Evolutionary conservation across 495 filamentous ascomycete species (phyloP).

Genomic region (Aspergillus cavernicola): DNA sequence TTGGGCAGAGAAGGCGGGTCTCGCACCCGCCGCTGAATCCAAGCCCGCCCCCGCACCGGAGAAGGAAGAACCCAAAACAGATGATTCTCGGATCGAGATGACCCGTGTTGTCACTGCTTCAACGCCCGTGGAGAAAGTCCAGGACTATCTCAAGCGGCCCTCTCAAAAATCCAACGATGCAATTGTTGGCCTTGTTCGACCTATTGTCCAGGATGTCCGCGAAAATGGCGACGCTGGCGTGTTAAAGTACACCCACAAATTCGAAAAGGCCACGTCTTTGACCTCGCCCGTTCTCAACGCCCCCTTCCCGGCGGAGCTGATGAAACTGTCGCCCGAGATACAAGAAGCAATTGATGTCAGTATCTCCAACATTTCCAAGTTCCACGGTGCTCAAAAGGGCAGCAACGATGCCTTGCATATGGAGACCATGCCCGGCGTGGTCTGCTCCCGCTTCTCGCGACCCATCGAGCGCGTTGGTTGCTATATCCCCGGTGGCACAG

Average conservation of each 20-base stretch:
- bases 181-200: constrained; percentile 83
- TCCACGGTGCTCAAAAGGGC: constrained; percentile 86
- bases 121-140: constrained; percentile 56
- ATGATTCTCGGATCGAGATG: constrained; percentile 73
- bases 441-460: constrained; percentile 88
- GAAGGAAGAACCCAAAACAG: constrained; percentile 40
- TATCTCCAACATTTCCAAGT: constrained; percentile 88
- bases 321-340: constrained; percentile 78
- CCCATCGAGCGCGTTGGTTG: constrained; percentile 92
- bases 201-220: constrained; percentile 84
- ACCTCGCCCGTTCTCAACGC: constrained; percentile 84
- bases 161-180: constrained; percentile 88
- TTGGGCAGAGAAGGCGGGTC: constrained; percentile 78
- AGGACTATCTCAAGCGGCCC: constrained; percentile 72
- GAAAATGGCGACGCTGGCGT: constrained; percentile 79
- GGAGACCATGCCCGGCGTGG: constrained; percentile 96
- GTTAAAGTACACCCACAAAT: constrained; percentile 91
- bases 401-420: constrained; percentile 69
- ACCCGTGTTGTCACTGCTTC: constrained; percentile 66
- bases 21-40: constrained; percentile 44
- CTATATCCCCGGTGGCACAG: constrained; percentile 93
- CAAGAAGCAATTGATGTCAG: constrained; percentile 88
- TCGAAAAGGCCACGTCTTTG: constrained; percentile 88
- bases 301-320: constrained; percentile 77
- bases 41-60: constrained; percentile 32